phyloP scores from a whole-genome alignment of 768 basidiomycete species.

The Peribolospora baueri region DNA sequence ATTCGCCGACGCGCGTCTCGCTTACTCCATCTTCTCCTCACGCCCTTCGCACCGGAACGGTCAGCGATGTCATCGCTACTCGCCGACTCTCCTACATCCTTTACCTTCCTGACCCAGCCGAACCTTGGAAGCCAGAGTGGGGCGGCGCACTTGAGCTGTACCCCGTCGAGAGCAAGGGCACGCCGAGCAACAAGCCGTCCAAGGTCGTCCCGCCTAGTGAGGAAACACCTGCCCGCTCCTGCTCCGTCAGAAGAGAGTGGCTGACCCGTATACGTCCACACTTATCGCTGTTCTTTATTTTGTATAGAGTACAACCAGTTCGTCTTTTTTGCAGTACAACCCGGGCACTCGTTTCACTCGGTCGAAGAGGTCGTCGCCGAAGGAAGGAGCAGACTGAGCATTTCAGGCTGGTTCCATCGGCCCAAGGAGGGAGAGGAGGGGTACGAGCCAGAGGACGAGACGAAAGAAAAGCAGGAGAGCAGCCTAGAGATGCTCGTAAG shows the following conservation, averaged over 20 bases:
- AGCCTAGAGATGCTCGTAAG: constrained; percentile 81
- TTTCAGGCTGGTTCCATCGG: constrained; percentile 93
- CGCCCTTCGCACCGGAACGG: too few species aligned
- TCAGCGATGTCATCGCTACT: constrained; percentile 66
- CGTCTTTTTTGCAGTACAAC: constrained; percentile 46
- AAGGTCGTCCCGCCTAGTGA: constrained; percentile 38
- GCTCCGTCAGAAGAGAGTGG: neutral
- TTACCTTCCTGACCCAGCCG: constrained; percentile 61
- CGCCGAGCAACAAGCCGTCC: constrained; percentile 25
- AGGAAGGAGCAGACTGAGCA: constrained; percentile 36
- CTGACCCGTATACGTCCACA: neutral
- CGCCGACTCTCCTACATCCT: constrained; percentile 88
- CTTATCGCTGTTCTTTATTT: constrained; percentile 30
- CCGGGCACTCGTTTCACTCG: constrained; percentile 81
- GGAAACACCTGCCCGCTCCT: constrained; percentile 35
- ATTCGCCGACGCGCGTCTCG: too few species aligned
- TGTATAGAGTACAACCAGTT: constrained; percentile 17
- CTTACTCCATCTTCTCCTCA: too few species aligned
- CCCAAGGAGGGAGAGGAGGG: constrained; percentile 78
- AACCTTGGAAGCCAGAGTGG: constrained; percentile 62
- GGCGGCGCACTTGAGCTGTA: constrained; percentile 89
- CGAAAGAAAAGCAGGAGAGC: constrained; percentile 33
- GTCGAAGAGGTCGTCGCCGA: constrained; percentile 89
- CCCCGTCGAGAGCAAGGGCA: constrained; percentile 28
- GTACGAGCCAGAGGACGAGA: constrained; percentile 31